Base-by-base conservation (phyloP, 2,329 filamentous ascomycete species). In the Alternaria arborescens region DNA sequence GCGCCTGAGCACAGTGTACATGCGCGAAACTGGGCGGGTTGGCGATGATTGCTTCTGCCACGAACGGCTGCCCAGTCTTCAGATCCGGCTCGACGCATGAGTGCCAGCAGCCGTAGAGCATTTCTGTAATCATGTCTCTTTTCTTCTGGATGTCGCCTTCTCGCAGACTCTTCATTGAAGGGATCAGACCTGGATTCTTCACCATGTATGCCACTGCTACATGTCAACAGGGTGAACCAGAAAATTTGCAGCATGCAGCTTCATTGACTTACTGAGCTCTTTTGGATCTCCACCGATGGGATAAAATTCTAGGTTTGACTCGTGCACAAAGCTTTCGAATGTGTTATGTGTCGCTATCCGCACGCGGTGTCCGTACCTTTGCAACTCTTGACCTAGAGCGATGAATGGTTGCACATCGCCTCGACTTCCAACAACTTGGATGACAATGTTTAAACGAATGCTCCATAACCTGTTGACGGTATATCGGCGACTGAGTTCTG, bases 11-110 rank as follows among this genome's bases (percentile, higher is more conserved):
- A 61, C 89, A 85, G 69, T 92, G 90, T 3, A 92, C 83, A 71
- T 93, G 90, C 0, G 89, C 90, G 76, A 92, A 92, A 71, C 89
- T 91, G 0, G 90, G 90, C 1, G 90, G 90, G 61, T 93, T 93
- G 1, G 91, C 90, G 67, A 93, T 91, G 66, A 93, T 92, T 90
- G 65, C 67, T 77, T 92, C 91, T 0, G 92, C 92, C 38, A 96
- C 88, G 72, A 97, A 97, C 1, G 91, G 91, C n/a, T 62, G 43
- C 1, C 54, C 24, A 5, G 38, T 55, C 18, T 78, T 68, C 8
- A 78, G 72, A 3, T 78, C 80, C 12, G 72, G 70, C 5, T 75
- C 71, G 4, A 81, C 56, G 24, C 76, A 79, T 8, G 69, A 68
- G 4, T 58, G 56, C 71, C 71, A 76, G 61, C 69, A 74, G 16